Conservation (phyloP, 345 rosid genomes). For the Triadica sebifera region DNA sequence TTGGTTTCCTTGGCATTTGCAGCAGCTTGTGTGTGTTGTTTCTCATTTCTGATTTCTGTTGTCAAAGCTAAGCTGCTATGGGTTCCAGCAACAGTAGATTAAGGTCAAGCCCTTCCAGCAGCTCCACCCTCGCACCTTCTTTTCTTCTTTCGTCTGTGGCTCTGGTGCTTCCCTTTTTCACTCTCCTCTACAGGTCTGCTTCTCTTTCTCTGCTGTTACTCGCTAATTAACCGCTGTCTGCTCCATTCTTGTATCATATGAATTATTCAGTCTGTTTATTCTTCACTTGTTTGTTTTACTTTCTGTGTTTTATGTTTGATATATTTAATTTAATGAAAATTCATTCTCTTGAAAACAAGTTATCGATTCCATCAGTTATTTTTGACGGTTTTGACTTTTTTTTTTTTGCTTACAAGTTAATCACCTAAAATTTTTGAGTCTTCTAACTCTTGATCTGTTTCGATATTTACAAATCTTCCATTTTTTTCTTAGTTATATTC, state of each 20-base stretch:
- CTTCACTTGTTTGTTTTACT: neutral
- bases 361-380: neutral
- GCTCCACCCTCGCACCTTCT: neutral
- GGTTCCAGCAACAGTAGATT: conserved; percentile 21
- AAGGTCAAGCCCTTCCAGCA: neutral
- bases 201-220: neutral
- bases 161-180: neutral
- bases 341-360: neutral
- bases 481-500: neutral
- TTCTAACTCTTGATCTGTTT: neutral
- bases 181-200: conserved; percentile 5
- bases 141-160: conserved; percentile 13
- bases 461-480: neutral
- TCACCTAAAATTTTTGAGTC: neutral
- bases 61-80: neutral
- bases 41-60: neutral
- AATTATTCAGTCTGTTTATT: neutral
- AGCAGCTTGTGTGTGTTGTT: neutral
- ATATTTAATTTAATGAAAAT: neutral
- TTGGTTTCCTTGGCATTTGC: too few relatives aligned
- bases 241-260: neutral
- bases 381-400: conserved; percentile 1
- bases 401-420: neutral
- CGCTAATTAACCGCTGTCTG: neutral
- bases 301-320: neutral